Base-by-base conservation (phyloP, 768 basidiomycete species). In the Lentinus brumalis region DNA sequence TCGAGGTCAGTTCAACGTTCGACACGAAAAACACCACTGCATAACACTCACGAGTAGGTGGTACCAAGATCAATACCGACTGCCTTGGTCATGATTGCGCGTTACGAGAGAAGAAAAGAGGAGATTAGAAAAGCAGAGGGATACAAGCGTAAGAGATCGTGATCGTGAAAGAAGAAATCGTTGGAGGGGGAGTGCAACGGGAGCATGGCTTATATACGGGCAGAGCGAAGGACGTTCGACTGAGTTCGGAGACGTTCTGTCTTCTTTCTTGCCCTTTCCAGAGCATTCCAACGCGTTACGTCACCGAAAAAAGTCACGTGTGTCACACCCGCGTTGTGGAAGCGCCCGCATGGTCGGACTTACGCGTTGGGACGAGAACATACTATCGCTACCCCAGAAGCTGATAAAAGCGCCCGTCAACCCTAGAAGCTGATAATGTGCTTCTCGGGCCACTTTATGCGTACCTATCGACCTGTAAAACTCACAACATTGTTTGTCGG, bases 61-160 rank as follows among this genome's bases (percentile, higher is more conserved):
- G 95, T 96, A 70, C 91, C 91, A 67, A 93, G 83, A 83, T 94
- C 91, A 73, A 94, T 94, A 76, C 91, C 91, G 73, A 94, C 85
- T 66, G 91, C 91, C 86, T 94, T 94, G 40, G 67, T 54, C 67
- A 71, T 71, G 21, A 26, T 60, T 60, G 59, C 50, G 56, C 47
- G 46, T 55, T 47, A 55, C 50, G 62, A 55, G 41, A 53, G 60
- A 50, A 57, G 59, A 56, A 59, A 45, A 53, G 63, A 64, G 51
- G 63, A 52, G 54, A 63, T 62, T 62, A 60, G 62, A 40, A 11
- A 26, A 26, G 18, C 8, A 29, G 46, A 29, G 46, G 46, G 26
- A 16, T 44, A 26, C 51, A 52, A 60, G 46, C 60, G 62, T 59
- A 58, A 51, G 57, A 45, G 53, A 42, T 26, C 21, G 21, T 26